Evolutionary conservation across 75 land plant species (phyloP), one percentile per base, ranked within the genome.

Genomic region (Picea glauca): DNA sequence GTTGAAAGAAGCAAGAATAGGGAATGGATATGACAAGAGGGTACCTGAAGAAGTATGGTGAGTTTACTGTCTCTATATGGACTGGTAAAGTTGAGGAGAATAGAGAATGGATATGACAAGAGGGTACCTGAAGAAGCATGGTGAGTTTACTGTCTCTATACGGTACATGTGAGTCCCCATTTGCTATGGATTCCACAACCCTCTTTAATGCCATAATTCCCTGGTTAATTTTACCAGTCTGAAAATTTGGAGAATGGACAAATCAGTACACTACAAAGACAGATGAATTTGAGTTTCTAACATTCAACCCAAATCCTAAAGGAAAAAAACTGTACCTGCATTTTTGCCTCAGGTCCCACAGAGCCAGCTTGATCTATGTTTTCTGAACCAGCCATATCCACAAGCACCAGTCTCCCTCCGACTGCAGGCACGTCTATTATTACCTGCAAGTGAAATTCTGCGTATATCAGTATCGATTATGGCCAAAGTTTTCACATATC

Each of bases 151-250:
- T 96, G 66, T 96, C 99, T 68, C 99, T 85, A 66, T 93, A 96
- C 46, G 99, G 99, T 35, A 96, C 90, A 80, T 96, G 91, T 65
- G 99, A 86, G 79, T 96, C 97, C 4, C 93, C 95, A 86, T 96
- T 96, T 26, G 99, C 99, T 78, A 96, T 96, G 43, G 95, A 91
- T 82, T 96, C 99, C 78, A 96, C 99, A 38, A 96, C 99, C 77
- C 99, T 75, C 82, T 96, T 96, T 78, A 96, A 74, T 12, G 99
- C 98, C 72, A 87, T 85, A 65, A 94, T 96, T 6, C 99, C 99
- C 82, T 96, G 98, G 80, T 96, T 96, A 14, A 96, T 96, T 80
- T 92, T 96, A 23, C 88, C 99, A 14, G 99, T 96, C 99, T 96
- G 91, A 57, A 80, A 65, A 26, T 70, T 70, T 23, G 11, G 50